phyloP scores from a whole-genome alignment of 805 yeast genomes.

The Pichia pseudocactophila region DNA sequence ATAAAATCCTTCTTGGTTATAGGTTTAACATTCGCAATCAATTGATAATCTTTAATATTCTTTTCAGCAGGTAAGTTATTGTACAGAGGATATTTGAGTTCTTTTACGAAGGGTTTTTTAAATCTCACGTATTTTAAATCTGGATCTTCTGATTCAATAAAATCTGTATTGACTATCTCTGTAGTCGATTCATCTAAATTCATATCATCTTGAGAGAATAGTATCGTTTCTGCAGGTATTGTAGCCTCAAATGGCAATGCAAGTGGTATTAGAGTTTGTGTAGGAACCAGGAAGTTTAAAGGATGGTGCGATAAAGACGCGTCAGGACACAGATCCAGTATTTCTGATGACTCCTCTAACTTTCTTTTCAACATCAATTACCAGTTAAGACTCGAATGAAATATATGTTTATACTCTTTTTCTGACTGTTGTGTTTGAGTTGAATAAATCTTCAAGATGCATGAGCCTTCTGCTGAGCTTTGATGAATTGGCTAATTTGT shows the following conservation, averaged over 20 bases:
- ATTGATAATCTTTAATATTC: background rate
- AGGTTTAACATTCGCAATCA: slow-evolving; percentile 1
- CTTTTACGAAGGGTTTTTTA: slow-evolving; percentile 26
- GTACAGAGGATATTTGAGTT: background rate
- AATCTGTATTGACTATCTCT: slow-evolving; percentile 11
- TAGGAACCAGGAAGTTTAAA: slow-evolving; percentile 31
- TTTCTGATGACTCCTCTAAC: background rate
- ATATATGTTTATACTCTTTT: too few relatives aligned
- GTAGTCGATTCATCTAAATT: slow-evolving; percentile 4
- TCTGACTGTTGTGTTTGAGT: too few relatives aligned
- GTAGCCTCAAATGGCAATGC: slow-evolving; percentile 21
- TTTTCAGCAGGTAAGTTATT: too few relatives aligned
- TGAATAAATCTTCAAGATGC: too few relatives aligned
- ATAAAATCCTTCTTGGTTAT: slow-evolving; percentile 15
- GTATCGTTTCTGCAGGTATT: slow-evolving; percentile 4
- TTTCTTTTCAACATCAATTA: background rate
- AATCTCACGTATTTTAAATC: slow-evolving; percentile 23
- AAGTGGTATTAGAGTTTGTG: slow-evolving; percentile 26
- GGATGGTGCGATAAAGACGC: slow-evolving; percentile 25
- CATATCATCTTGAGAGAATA: slow-evolving; percentile 8
- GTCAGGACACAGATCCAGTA: slow-evolving; percentile 12
- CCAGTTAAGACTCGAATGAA: too few relatives aligned
- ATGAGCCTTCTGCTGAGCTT: too few relatives aligned
- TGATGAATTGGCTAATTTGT: too few relatives aligned
- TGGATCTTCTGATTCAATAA: slow-evolving; percentile 20